A percentile compares a stretch with the other conserved stretches of the same genome.
Evolutionary conservation across 306 rosid species (phyloP).

Genomic region (Sophora flavescens): DNA sequence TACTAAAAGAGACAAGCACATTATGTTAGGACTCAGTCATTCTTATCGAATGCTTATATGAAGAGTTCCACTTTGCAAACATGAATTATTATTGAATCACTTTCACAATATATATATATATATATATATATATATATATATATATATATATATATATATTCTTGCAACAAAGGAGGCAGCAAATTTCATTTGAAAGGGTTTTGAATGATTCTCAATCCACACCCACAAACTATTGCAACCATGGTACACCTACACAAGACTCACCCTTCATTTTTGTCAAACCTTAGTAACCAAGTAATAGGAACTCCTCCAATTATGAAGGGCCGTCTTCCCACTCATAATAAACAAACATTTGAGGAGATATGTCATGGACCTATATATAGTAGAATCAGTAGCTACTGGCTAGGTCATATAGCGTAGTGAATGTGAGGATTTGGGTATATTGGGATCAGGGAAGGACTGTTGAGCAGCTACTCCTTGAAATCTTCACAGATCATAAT

Average conservation of each 20-base stretch:
- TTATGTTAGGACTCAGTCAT: background rate
- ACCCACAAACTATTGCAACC: background rate
- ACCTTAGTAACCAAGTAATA: background rate
- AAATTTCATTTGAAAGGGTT: background rate
- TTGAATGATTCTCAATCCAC: slow-evolving; percentile 1
- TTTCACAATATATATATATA: too few species aligned
- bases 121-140: too few species aligned
- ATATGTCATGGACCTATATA: too few species aligned
- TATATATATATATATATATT: too few species aligned
- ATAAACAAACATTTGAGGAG: background rate
- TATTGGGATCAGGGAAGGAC: background rate
- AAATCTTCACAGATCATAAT: slow-evolving; percentile 4
- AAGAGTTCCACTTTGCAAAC: background rate
- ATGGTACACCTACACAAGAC: slow-evolving; percentile 2
- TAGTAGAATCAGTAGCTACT: too few species aligned
- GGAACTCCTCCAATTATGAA: background rate
- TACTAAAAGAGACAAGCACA: background rate
- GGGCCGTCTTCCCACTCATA: background rate
- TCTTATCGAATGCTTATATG: background rate
- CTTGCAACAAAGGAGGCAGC: background rate
- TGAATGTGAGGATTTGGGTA: background rate
- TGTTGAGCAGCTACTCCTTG: background rate
- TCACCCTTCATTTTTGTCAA: background rate
- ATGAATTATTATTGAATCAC: too few species aligned
- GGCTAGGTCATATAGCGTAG: background rate